Evolutionary conservation across 768 basidiomycete genomes (phyloP), one percentile per base, ranked within the genome.

Genomic region (Termitomyces sp.): DNA sequence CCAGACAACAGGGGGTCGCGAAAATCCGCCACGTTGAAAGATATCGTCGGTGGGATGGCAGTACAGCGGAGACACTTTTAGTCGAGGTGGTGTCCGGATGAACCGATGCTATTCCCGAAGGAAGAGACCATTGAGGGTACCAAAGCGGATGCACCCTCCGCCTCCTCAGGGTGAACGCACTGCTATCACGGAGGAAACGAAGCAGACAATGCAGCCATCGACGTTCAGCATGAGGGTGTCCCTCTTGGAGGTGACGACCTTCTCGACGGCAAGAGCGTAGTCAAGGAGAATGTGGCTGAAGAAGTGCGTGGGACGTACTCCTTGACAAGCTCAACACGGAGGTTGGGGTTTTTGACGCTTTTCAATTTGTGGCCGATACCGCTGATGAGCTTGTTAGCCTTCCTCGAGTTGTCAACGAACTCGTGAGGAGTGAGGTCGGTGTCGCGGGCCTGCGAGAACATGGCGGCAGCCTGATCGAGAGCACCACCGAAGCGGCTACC

Each of bases 321-420:
- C 81, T 98, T 97, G 53, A 93, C 91, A 57, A 93, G 86, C 74
- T 92, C 88, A 58, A 93, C 90, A 68, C 90, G 90, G 46, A 92
- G 79, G 78, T 94, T 91, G 45, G 92, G 93, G 83, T 95, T 95
- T 74, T 92, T 94, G 61, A 93, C 90, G 61, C 88, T 93, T 85
- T 99, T 99, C 81, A 99, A 96, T 84, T 98, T 98, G 86, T 99
- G 96, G 45, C 96, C 96, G 62, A 99, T 99, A 78, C 96, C 96
- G 62, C 87, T 89, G 79, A 98, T 96, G 59, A 97, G 85, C 74
- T 93, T 93, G 80, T 96, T 97, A 26, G 85, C 85, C 76, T 94
- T 94, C 66, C 94, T 82, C 64, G 88, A 88, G 63, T 86, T 83
- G 72, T 96, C 96, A 63, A 99, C 96, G 63, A 99, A 98, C 71